Base-by-base conservation (phyloP, 2,329 filamentous ascomycete genomes). In the Teratosphaeria pseudoeucalypti region DNA sequence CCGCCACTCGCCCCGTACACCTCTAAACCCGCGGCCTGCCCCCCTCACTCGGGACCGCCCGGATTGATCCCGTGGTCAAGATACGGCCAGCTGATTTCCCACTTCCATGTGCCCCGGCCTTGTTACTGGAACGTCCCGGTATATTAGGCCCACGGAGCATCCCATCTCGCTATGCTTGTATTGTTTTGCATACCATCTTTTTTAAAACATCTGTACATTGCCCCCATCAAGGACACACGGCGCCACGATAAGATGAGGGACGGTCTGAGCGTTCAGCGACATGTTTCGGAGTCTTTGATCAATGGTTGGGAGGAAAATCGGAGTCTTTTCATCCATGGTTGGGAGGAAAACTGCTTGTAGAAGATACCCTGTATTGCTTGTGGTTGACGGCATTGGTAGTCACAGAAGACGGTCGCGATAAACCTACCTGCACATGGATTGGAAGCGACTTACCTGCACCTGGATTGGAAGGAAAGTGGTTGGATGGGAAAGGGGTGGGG, bases 1-100 rank as follows among this genome's bases (percentile, higher is more conserved):
- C 69, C 67, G n/a, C 65, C 67, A 59, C 63, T 64, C n/a, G 60
- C 58, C 52, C 60, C 64, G 23, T 65, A 69, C 65, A 66, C 65
- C 63, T 62, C 63, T 52, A 61, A 62, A 55, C 61, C 62, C 53
- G 59, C 63, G 27, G 58, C 61, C 57, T 58, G 61, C 52, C 60
- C 61, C 54, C 54, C 63, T 34, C 58, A 57, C 43, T n/a, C 47
- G 19, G 43, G 23, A 27, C 61, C 39, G 49, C 14, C 59, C 47
- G 52, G 54, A 27, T 54, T 53, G 55, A 34, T 56, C 2, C 54
- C 55, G 11, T 61, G 61, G 61, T 47, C 56, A 2, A 37, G 65
- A 60, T 69, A 63, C 56, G 66, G 66, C 27, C 66, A 68, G 58
- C 60, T 67, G 59, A 61, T 69, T 34, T 62, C 66, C 57, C 62